Percentiles rank a stretch among this genome's conserved stretches.
phyloP scores from a whole-genome alignment of 108 stramenopile genomes.

The Conticribra weissflogii region DNA sequence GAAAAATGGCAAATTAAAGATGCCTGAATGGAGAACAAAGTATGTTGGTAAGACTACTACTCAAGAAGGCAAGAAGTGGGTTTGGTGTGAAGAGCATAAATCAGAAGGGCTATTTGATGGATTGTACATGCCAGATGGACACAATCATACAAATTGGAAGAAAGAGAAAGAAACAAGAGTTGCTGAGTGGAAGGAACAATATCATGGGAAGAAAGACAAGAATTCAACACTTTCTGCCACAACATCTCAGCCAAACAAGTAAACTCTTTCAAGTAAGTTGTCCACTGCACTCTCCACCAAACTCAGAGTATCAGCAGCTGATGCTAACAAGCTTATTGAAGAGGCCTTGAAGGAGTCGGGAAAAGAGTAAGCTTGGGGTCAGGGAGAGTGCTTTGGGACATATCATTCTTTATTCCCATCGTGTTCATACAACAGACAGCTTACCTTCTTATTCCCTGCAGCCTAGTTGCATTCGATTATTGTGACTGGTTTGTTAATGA shows the following conservation, averaged over 20 bases:
- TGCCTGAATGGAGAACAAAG: not conserved
- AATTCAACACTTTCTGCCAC: not conserved
- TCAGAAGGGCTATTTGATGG: not conserved
- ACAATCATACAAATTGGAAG: constrained; percentile 13
- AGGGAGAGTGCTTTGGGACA: too few relatives aligned
- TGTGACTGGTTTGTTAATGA: too few relatives aligned
- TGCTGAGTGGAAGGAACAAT: not conserved
- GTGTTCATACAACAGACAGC: too few relatives aligned
- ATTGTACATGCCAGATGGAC: constrained; percentile 15
- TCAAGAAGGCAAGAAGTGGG: not conserved
- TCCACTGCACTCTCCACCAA: not conserved
- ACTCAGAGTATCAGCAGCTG: constrained; percentile 1
- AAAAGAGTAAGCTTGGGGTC: too few relatives aligned
- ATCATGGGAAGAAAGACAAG: not conserved
- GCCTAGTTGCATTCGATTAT: too few relatives aligned
- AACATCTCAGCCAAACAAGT: not conserved
- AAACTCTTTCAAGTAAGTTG: not conserved
- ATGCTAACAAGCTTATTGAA: too few relatives aligned
- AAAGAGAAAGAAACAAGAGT: constrained; percentile 3
- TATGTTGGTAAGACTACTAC: constrained; percentile 4
- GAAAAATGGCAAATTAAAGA: too few relatives aligned
- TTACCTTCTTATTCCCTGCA: too few relatives aligned
- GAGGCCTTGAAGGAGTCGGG: too few relatives aligned
- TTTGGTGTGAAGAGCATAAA: constrained; percentile 11
- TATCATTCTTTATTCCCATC: too few relatives aligned